Evolutionary conservation across 2,329 filamentous ascomycete species (phyloP), one percentile per base, ranked within the genome.

Genomic region (Hypoxylon sp.): DNA sequence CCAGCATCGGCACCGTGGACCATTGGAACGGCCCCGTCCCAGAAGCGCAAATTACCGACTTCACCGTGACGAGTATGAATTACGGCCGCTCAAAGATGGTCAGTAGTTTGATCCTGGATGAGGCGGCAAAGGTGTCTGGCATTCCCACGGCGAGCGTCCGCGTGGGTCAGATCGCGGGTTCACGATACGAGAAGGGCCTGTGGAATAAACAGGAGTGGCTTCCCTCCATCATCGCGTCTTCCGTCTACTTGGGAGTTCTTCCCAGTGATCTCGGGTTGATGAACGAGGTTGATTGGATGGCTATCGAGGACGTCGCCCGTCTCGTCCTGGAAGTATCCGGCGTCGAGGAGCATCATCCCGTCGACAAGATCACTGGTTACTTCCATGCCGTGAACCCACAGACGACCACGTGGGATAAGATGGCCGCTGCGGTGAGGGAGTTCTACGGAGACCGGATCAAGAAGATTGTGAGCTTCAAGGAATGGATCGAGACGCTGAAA

Each of bases 121-220:
- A 77, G 12, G 78, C 79, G 0, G 71, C 73, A 1, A 70, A 72
- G 42, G 67, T 72, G 0, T 75, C 75, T 1, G 78, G 77, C 4
- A 67, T 84, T 0, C 76, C 78, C 2, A 72, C 76, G 2, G 77
- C 77, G 1, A 72, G 80, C 12, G 74, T 82, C 22, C 80, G 83
- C 2, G 79, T 83, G 0, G 83, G 81, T 0, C 83, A 85, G 70
- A 79, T 84, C 48, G 80, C 76, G 0, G 82, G 82, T 0, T 79
- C 82, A 0, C 71, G 72, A 8, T 72, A 71, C 30, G 72, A 76
- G 9, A 69, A 75, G 52, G 85, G 85, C 0, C 65, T 73, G 28
- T 89, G 87, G 87, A 87, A 85, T 61, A 76, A 72, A 16, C 79
- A 84, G 11, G 87, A 89, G 64, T 88, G 85, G 82, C 73, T 89